Evolutionary conservation across 2,329 filamentous ascomycete genomes (phyloP).

Genomic region (Ophiostoma novo-ulmi): DNA sequence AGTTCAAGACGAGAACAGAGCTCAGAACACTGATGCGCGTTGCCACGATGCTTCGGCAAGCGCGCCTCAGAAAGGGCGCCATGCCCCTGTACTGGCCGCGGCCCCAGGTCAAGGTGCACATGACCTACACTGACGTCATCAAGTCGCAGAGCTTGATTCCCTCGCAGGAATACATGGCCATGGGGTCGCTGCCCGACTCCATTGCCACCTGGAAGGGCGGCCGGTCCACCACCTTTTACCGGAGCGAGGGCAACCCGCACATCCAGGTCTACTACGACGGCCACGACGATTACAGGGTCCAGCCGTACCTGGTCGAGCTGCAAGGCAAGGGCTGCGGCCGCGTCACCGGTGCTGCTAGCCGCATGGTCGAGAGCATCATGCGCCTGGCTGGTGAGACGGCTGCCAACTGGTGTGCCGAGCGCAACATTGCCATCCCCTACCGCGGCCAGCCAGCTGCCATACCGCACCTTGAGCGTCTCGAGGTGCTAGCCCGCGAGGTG

Average conservation of each 20-base stretch:
- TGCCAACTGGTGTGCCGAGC: slow-evolving; percentile 55
- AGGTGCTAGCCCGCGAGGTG: slow-evolving; percentile 37
- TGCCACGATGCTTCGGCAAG: slow-evolving; percentile 41
- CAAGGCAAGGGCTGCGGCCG: not conserved
- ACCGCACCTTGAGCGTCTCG: slow-evolving; percentile 37
- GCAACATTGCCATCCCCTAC: slow-evolving; percentile 56
- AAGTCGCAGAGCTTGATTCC: slow-evolving; percentile 2
- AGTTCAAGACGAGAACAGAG: slow-evolving; percentile 43
- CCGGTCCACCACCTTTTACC: slow-evolving; percentile 27
- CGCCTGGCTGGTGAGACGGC: slow-evolving; percentile 57
- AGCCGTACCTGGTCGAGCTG: not conserved
- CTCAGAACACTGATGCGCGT: slow-evolving; percentile 46
- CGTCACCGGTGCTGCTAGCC: slow-evolving; percentile 29
- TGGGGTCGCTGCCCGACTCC: not conserved
- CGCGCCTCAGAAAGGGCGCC: slow-evolving; percentile 45
- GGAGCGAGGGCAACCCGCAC: slow-evolving; percentile 45
- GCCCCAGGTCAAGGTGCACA: slow-evolving; percentile 39
- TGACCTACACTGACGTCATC: slow-evolving; percentile 28
- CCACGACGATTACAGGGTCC: slow-evolving; percentile 10
- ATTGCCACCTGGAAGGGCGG: slow-evolving; percentile 2
- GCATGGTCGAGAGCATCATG: slow-evolving; percentile 51
- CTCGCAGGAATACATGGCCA: not conserved
- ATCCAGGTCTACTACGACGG: slow-evolving; percentile 41
- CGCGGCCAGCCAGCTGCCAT: slow-evolving; percentile 45
- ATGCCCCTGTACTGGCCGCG: slow-evolving; percentile 45